A percentile compares a stretch with the other conserved stretches of the same genome.
These are phyloP conservation scores for barley (Hordeum vulgare) DNA, from an alignment of 176 grass and related monocot genomes.

Conservation along the genomic window DNA sequence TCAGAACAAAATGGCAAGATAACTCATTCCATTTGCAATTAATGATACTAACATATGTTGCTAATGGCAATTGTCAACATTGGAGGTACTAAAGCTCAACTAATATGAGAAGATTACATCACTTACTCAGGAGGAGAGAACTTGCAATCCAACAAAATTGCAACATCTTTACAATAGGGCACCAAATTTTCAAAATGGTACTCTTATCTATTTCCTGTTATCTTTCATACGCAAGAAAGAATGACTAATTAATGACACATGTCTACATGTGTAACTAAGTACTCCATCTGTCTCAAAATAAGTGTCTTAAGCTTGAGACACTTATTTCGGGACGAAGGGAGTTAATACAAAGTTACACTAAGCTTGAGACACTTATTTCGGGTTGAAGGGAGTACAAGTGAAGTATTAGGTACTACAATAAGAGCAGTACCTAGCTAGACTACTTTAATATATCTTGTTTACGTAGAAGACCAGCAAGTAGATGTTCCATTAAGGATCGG, in stretches of 20 bases:
- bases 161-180: constrained; percentile 6
- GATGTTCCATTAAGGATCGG: too few species aligned
- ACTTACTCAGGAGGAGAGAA: background rate
- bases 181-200: background rate
- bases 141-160: background rate
- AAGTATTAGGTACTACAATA: too few species aligned
- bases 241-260: too few species aligned
- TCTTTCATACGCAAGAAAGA: background rate
- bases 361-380: too few species aligned
- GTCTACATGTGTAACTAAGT: too few species aligned
- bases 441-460: background rate
- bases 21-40: background rate
- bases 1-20: background rate
- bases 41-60: background rate
- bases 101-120: background rate
- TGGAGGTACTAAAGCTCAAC: background rate
- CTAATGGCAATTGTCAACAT: background rate
- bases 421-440: too few species aligned
- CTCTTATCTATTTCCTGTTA: constrained; percentile 12
- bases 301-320: too few species aligned
- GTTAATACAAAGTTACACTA: too few species aligned
- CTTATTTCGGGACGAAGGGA: too few species aligned
- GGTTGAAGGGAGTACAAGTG: too few species aligned
- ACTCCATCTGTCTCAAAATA: too few species aligned
- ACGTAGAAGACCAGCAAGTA: too few species aligned